Evolutionary conservation across 306 rosid species (phyloP).

Genomic region (Inga leiocalycina): DNA sequence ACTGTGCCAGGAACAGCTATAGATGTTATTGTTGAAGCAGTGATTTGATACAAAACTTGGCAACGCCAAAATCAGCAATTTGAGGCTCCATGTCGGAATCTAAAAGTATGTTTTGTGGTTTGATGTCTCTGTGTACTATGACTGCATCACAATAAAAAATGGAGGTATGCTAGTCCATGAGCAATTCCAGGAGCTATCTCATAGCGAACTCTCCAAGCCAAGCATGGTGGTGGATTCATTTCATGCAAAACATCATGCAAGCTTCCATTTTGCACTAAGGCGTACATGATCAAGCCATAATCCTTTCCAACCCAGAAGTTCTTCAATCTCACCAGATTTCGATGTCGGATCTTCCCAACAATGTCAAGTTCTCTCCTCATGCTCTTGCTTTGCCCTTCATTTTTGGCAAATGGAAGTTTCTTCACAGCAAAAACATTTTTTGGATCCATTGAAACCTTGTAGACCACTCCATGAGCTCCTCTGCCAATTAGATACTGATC

Average conservation of each 20-base stretch:
- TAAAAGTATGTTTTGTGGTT: constrained; percentile 59
- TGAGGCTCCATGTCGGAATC: constrained; percentile 66
- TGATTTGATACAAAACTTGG: constrained; percentile 53
- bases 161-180: constrained; percentile 59
- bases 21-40: constrained; percentile 29
- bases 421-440: constrained; percentile 50
- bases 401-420: constrained; percentile 49
- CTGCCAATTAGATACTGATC: constrained; percentile 49
- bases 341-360: constrained; percentile 47
- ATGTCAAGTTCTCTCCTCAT: constrained; percentile 56
- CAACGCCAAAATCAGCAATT: constrained; percentile 64
- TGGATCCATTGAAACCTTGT: constrained; percentile 46
- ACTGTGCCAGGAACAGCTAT: constrained; percentile 47
- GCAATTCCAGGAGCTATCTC: constrained; percentile 60
- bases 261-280: constrained; percentile 60
- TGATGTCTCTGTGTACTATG: constrained; percentile 63
- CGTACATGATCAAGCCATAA: constrained; percentile 51
- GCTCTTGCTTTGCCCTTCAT: constrained; percentile 33
- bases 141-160: constrained; percentile 53
- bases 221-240: constrained; percentile 37
- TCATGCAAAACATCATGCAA: constrained; percentile 63
- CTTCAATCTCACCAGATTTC: constrained; percentile 52
- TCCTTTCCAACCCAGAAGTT: constrained; percentile 49
- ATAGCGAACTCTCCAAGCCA: constrained; percentile 56
- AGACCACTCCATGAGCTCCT: constrained; percentile 71